Conservation (phyloP, 768 basidiomycete species). For the Leccinum truebloodii region DNA sequence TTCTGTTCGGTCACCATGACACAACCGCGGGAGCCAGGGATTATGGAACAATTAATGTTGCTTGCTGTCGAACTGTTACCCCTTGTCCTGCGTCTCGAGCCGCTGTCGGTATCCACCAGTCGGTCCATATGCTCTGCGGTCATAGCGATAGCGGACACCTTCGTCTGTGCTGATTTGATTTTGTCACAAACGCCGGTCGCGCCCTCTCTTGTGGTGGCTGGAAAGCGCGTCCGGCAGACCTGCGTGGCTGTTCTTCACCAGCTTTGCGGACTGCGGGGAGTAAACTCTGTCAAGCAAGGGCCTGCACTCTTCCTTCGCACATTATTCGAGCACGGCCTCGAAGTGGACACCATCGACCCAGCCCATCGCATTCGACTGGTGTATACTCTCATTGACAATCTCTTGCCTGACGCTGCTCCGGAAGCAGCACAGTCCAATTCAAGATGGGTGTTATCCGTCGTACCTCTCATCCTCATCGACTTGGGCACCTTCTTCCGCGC, state of each 20-base stretch:
- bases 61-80: conserved; percentile 54
- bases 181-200: conserved; percentile 40
- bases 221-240: conserved; percentile 43
- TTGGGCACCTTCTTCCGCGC: conserved; percentile 55
- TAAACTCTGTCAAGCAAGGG: conserved; percentile 36
- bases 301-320: conserved; percentile 56
- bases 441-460: conserved; percentile 52
- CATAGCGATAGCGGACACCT: conserved; percentile 50
- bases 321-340: conserved; percentile 52
- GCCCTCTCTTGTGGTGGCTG: conserved; percentile 23
- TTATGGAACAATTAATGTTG: conserved; percentile 56
- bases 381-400: conserved; percentile 54
- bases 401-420: conserved; percentile 45
- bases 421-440: conserved; percentile 35
- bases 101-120: conserved; percentile 49
- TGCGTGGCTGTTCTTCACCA: conserved; percentile 52
- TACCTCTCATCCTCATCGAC: conserved; percentile 59
- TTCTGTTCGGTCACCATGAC: conserved; percentile 49
- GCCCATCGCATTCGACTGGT: conserved; percentile 55
- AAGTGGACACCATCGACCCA: conserved; percentile 50
- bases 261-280: conserved; percentile 35
- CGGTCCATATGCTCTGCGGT: conserved; percentile 50
- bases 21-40: conserved; percentile 37
- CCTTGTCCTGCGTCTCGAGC: conserved; percentile 49
- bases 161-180: conserved; percentile 52